These are phyloP conservation scores for Akanthomyces uredinophilus DNA, from an alignment of 2,329 filamentous ascomycete genomes.

Conservation along the genomic window DNA sequence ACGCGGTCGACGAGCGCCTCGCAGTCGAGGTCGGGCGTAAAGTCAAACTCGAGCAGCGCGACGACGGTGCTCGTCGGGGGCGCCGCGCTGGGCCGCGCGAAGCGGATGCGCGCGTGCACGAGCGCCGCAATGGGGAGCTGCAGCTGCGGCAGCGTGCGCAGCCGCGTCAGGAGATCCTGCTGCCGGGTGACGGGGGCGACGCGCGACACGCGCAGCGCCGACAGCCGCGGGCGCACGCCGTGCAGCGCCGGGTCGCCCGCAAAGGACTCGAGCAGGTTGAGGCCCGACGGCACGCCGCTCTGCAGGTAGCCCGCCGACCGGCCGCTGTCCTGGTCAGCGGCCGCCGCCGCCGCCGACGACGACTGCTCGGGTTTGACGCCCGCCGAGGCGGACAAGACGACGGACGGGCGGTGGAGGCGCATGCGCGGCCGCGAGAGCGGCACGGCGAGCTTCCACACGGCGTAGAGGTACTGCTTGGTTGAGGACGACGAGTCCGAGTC, in stretches of 20 bases:
- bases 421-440: conserved; percentile 56
- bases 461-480: conserved; percentile 40
- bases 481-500: conserved; percentile 22
- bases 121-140: conserved; percentile 62
- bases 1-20: conserved; percentile 59
- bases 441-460: conserved; percentile 56
- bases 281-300: conserved; percentile 61
- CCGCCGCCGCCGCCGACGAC: too few relatives aligned
- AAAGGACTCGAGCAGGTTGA: conserved; percentile 75
- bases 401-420: conserved; percentile 59
- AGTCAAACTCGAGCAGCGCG: conserved; percentile 68
- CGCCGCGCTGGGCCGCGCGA: conserved; percentile 57
- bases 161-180: conserved; percentile 56
- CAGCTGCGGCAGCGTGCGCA: conserved; percentile 59
- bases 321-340: conserved; percentile 21
- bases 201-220: conserved; percentile 67
- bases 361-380: conserved; percentile 49
- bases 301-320: conserved; percentile 58
- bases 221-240: conserved; percentile 61
- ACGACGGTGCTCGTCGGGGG: conserved; percentile 58
- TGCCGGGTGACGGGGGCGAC: conserved; percentile 63
- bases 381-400: conserved; percentile 60
- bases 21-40: conserved; percentile 64
- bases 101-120: conserved; percentile 67
- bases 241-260: conserved; percentile 58